These are phyloP conservation scores for Phanerodontia chrysosporium DNA, from an alignment of 768 basidiomycete genomes.

Conservation along the genomic window DNA sequence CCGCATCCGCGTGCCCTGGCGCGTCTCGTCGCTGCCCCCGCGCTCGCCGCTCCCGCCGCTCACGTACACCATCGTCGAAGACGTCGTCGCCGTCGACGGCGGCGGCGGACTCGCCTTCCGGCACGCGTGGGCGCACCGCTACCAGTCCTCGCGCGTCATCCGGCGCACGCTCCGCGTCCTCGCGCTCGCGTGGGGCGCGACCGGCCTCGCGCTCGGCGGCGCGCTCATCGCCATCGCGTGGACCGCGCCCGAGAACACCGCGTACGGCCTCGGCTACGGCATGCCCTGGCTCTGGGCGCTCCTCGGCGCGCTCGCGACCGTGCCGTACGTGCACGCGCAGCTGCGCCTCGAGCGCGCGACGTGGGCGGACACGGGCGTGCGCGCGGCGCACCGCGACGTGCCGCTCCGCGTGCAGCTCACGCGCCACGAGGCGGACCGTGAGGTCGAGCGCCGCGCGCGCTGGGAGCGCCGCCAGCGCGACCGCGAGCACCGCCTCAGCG, in stretches of 20 bases:
- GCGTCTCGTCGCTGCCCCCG: conserved; percentile 27
- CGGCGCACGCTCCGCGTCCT: conserved; percentile 22
- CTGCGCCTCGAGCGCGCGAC: not conserved
- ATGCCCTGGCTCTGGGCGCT: conserved; percentile 29
- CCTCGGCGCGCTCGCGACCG: conserved; percentile 7
- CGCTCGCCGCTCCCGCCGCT: conserved; percentile 24
- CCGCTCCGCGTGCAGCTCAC: not conserved
- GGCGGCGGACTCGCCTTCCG: conserved; percentile 28
- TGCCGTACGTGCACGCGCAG: not conserved
- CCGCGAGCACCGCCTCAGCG: not conserved
- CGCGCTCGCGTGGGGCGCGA: conserved; percentile 22
- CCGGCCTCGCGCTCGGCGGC: conserved; percentile 18
- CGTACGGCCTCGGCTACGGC: conserved; percentile 26
- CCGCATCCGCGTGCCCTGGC: conserved; percentile 23
- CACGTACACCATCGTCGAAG: conserved; percentile 27
- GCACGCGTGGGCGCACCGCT: conserved; percentile 29
- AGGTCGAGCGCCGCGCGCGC: not conserved
- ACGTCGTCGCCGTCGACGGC: conserved; percentile 30
- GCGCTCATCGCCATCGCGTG: conserved; percentile 23
- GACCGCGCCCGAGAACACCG: conserved; percentile 22
- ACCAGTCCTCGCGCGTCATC: conserved; percentile 26
- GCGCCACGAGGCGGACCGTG: not conserved
- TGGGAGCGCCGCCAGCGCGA: not conserved
- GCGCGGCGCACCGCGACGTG: not conserved
- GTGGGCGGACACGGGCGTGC: not conserved